Percentiles rank a stretch among this genome's conserved stretches.
phyloP scores from a whole-genome alignment of 2,329 filamentous ascomycete genomes.

The Alternaria sp. region DNA sequence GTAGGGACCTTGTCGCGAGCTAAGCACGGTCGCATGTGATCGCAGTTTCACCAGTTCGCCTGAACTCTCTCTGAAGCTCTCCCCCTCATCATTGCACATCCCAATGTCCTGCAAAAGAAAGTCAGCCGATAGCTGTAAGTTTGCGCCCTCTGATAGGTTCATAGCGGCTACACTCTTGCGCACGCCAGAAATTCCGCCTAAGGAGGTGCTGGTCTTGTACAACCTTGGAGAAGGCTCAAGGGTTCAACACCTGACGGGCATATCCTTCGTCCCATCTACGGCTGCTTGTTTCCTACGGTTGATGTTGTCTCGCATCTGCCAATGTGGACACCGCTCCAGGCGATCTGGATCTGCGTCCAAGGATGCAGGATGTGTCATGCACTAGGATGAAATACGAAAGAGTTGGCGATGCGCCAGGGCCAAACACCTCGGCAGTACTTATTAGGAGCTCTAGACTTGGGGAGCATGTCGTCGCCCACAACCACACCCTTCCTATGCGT shows the following conservation, averaged over 20 bases:
- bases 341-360: background rate
- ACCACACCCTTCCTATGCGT: background rate
- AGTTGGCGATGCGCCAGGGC: background rate
- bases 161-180: background rate
- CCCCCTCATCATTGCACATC: background rate
- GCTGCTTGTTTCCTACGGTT: background rate
- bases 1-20: background rate
- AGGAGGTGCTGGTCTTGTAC: background rate
- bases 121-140: background rate
- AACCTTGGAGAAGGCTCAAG: background rate
- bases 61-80: background rate
- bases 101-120: background rate
- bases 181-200: background rate
- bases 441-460: background rate
- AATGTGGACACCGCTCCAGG: background rate
- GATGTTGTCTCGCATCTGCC: background rate
- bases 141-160: background rate
- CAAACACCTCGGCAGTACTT: background rate
- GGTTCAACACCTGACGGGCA: background rate
- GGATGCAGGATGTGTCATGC: conserved; percentile 2
- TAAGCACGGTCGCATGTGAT: background rate
- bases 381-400: background rate
- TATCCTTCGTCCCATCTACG: background rate
- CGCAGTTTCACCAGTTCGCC: background rate
- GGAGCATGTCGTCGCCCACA: background rate